These are phyloP conservation scores for Hypoxylon sp. DNA, from an alignment of 2,329 filamentous ascomycete species.

Conservation along the genomic window DNA sequence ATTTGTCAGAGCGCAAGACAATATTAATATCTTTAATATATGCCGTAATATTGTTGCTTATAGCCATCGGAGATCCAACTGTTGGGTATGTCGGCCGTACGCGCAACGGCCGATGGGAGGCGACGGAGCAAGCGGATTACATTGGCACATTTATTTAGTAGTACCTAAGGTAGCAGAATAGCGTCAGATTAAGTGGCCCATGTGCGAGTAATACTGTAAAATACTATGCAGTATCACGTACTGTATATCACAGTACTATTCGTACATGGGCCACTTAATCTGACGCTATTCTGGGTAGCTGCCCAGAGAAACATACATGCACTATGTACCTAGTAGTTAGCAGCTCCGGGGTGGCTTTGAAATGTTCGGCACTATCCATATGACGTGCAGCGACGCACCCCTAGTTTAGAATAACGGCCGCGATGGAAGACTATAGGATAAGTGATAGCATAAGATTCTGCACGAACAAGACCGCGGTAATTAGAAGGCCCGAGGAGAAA, in stretches of 20 bases:
- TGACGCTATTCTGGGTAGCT: no score
- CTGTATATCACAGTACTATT: no score
- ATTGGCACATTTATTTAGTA: background rate
- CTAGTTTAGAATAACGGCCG: conserved; percentile 19
- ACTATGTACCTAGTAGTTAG: no score
- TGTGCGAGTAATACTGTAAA: no score
- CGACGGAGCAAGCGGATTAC: conserved; percentile 29
- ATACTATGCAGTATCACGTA: no score
- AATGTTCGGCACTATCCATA: conserved; percentile 14
- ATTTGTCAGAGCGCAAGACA: conserved; percentile 41
- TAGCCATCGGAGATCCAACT: conserved; percentile 28
- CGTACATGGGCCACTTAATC: no score
- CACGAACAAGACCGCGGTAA: conserved; percentile 13
- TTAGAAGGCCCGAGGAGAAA: conserved; percentile 28
- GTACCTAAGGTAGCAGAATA: no score
- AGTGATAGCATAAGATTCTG: conserved; percentile 6
- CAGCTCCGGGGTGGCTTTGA: conserved; percentile 23
- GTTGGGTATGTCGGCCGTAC: conserved; percentile 21
- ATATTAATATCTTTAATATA: conserved; percentile 27
- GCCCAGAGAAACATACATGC: conserved; percentile 26
- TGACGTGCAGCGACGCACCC: conserved; percentile 28
- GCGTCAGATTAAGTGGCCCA: no score
- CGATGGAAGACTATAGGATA: conserved; percentile 15
- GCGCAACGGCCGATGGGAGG: conserved; percentile 31
- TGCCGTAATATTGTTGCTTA: conserved; percentile 11